Base-by-base conservation (phyloP, 2,329 filamentous ascomycete species). In the Ophiostoma populinum region DNA sequence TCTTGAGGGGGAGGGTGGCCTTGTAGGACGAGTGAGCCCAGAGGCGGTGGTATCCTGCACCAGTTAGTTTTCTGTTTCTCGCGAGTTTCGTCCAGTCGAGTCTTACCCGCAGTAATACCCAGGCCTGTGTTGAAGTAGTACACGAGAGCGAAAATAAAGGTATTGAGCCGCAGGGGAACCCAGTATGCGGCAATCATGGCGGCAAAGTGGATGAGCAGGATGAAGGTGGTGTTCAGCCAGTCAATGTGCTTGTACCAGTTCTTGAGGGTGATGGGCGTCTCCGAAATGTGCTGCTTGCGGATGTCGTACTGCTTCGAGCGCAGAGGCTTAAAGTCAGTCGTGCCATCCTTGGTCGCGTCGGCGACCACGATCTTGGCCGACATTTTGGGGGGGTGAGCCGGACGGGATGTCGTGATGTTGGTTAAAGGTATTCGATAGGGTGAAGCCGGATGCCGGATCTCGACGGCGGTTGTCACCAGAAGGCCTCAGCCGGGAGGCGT, bases 171-270 rank as follows among this genome's bases (percentile, higher is more conserved):
- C 22, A 87, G 60, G 37, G 82, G 81, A 30, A 82, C 77, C 76
- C 78, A 92, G 58, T 80, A 73, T 34, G 83, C 67, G 36, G 72
- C 67, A 47, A 90, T 57, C 51, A 78, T 68, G 43, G 85, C 85
- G 39, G 70, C 63, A 32, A 86, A 42, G 27, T 86, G 85, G 30
- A 92, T 67, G 46, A 78, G 65, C 45, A 92, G 56, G 53, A 92
- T 87, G 54, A 93, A 69, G 42, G 65, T 68, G 43, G 81, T 75
- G 56, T 92, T 93, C 46, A 93, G 67, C 83, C 85, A 93, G 67
- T 92, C 85, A 63, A 93, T 69, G 53, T 93, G 85, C 61, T 86
- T 78, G 61, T 85, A 75, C 80, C 81, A 90, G 63, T 92, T 93
- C 49, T 65, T 62, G 57, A 65, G 67, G 40, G 81, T 92, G 47